Evolutionary conservation across 495 filamentous ascomycete genomes (phyloP).

Genomic region (Chaetomium cochliodes): DNA sequence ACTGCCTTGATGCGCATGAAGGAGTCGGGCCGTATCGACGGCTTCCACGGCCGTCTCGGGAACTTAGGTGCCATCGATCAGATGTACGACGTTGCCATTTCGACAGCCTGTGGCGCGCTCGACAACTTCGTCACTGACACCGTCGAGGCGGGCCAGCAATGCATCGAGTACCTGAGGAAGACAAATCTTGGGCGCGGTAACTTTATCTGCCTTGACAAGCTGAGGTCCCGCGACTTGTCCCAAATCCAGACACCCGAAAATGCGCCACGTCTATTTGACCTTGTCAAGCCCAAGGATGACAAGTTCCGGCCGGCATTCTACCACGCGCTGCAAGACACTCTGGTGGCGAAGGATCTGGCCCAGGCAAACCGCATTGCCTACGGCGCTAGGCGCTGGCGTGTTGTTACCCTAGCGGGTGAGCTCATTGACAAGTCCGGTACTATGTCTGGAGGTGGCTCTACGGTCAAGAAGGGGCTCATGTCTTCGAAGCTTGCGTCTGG

Average conservation of each 20-base stretch:
- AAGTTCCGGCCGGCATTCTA: conserved; percentile 91
- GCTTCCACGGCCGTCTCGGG: conserved; percentile 92
- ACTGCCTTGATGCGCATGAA: conserved; percentile 89
- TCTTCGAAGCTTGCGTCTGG: conserved; percentile 89
- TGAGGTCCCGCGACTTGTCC: conserved; percentile 71
- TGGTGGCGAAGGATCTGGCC: conserved; percentile 87
- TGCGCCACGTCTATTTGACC: conserved; percentile 87
- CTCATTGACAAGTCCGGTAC: conserved; percentile 96
- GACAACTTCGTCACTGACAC: conserved; percentile 96
- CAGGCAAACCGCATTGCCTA: conserved; percentile 97
- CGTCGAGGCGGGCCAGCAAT: conserved; percentile 92
- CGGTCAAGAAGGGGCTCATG: conserved; percentile 86
- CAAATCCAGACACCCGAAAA: conserved; percentile 84
- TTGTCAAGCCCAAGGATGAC: conserved; percentile 84
- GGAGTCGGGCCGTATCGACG: conserved; percentile 92
- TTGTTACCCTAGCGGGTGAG: conserved; percentile 92
- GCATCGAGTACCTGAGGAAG: conserved; percentile 95
- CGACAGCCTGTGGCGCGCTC: conserved; percentile 85
- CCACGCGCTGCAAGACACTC: conserved; percentile 85
- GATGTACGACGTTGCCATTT: conserved; percentile 94
- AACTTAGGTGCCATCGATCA: conserved; percentile 94
- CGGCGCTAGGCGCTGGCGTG: conserved; percentile 86
- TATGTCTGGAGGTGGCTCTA: conserved; percentile 94
- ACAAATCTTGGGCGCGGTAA: conserved; percentile 97
- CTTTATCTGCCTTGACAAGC: conserved; percentile 90